Evolutionary conservation across 805 yeast genomes (phyloP).

Genomic region (Schwanniomyces sp.): DNA sequence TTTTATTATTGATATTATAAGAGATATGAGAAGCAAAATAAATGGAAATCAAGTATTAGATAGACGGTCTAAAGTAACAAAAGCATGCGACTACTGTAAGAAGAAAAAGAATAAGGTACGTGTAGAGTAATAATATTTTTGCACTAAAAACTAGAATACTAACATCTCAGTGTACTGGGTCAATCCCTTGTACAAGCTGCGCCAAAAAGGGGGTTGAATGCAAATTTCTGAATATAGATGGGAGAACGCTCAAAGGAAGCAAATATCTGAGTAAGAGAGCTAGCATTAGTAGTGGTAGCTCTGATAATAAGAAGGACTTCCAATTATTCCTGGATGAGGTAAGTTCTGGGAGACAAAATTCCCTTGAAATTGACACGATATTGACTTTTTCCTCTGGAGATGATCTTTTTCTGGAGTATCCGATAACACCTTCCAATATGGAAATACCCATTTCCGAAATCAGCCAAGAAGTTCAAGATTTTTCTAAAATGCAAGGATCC

Average conservation of each 20-base stretch:
- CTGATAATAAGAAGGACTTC: neutral
- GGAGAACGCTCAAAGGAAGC: constrained; percentile 14
- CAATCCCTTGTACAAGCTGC: constrained; percentile 39
- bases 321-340: neutral
- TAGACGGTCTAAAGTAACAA: constrained; percentile 31
- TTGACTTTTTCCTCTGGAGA: neutral
- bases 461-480: neutral
- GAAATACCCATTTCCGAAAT: neutral
- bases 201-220: constrained; percentile 26
- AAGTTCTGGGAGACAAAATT: neutral
- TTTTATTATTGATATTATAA: neutral
- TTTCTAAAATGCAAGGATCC: neutral
- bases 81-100: constrained; percentile 50
- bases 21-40: neutral
- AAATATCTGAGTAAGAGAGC: neutral
- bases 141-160: neutral
- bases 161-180: constrained; percentile 15
- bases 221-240: constrained; percentile 22
- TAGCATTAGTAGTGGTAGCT: neutral
- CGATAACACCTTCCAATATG: neutral
- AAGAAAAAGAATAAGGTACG: constrained; percentile 31
- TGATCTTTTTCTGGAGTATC: neutral
- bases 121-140: neutral
- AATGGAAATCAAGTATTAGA: neutral
- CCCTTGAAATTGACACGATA: neutral